These are phyloP conservation scores for Trematosphaeria pertusa DNA, from an alignment of 2,329 filamentous ascomycete species.

Conservation along the genomic window DNA sequence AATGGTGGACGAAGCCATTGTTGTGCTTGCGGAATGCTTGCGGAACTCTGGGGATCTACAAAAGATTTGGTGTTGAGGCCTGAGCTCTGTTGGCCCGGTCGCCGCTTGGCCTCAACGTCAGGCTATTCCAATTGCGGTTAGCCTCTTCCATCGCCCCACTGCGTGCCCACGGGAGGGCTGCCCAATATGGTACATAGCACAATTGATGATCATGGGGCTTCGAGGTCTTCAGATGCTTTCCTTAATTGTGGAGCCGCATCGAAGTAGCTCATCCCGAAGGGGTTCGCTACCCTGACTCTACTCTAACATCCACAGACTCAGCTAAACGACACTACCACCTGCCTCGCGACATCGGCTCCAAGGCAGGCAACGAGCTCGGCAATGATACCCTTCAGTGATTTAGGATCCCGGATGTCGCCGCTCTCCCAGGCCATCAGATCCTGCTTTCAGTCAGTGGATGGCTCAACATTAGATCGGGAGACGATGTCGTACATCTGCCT, in stretches of 20 bases:
- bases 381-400: constrained; percentile 66
- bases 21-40: constrained; percentile 4
- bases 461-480: no score
- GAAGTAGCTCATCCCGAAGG: no score
- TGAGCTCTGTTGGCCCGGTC: neutral
- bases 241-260: no score
- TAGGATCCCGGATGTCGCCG: constrained; percentile 57
- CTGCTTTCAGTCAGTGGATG: no score
- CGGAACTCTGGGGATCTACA: neutral
- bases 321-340: constrained; percentile 66
- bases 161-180: no score
- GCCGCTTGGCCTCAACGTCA: neutral
- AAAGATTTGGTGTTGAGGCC: neutral
- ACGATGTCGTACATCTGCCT: constrained; percentile 45
- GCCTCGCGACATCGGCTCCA: constrained; percentile 64
- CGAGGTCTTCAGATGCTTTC: no score
- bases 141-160: no score
- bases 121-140: neutral
- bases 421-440: constrained; percentile 68
- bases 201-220: no score
- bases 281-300: no score
- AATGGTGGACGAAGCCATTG: constrained; percentile 53
- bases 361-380: constrained; percentile 72
- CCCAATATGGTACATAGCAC: no score
- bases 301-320: constrained; percentile 7